Conservation (phyloP, 768 basidiomycete species). For the Lactarius tabidus region DNA sequence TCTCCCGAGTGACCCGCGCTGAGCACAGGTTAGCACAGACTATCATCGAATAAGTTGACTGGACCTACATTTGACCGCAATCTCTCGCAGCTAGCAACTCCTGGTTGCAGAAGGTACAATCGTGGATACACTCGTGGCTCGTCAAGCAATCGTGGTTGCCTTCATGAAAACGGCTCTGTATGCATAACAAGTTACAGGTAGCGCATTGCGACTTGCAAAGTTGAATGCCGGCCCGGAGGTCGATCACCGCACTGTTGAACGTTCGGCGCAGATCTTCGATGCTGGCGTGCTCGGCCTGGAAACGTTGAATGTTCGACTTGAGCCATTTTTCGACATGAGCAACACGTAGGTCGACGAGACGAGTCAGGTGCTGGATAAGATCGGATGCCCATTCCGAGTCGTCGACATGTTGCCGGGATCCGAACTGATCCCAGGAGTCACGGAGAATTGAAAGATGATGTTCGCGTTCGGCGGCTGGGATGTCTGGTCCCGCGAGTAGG, state of each 20-base stretch:
- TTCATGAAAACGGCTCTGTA: conserved; percentile 45
- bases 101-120: conserved; percentile 43
- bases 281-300: conserved; percentile 41
- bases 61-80: conserved; percentile 48
- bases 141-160: conserved; percentile 49
- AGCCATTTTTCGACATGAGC: conserved; percentile 52
- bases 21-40: background rate
- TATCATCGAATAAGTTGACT: background rate
- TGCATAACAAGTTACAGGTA: conserved; percentile 47
- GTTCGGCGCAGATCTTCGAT: conserved; percentile 45
- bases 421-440: conserved; percentile 33
- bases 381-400: conserved; percentile 43
- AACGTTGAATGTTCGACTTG: conserved; percentile 44
- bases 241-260: conserved; percentile 43
- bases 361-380: conserved; percentile 39
- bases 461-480: conserved; percentile 30
- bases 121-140: conserved; percentile 42
- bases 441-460: conserved; percentile 27
- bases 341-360: conserved; percentile 41
- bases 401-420: conserved; percentile 33
- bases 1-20: conserved; percentile 56
- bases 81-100: conserved; percentile 20
- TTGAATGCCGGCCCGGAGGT: conserved; percentile 44
- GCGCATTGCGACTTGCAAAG: conserved; percentile 48
- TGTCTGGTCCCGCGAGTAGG: conserved; percentile 29